Base-by-base conservation (phyloP, 768 basidiomycete species). In the Lyophyllum shimeji region DNA sequence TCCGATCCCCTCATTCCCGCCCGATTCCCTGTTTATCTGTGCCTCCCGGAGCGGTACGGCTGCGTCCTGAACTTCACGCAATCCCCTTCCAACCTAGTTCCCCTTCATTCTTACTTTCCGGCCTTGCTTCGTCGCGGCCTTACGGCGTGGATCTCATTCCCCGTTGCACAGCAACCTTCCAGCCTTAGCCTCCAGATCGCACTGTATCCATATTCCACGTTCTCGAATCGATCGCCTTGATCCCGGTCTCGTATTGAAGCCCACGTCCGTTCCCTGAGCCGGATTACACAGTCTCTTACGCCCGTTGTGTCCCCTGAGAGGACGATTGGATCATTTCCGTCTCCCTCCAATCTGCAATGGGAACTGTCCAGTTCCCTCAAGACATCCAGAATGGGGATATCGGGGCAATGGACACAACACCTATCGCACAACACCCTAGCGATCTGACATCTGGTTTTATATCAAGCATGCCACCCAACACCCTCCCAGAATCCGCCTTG, bases 361-460 rank as follows among this genome's bases (percentile, higher is more conserved):
- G 58, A 51, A 46, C 59, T 31, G 61, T 60, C 54, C 66, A 67
- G 45, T 75, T 71, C 63, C 70, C 71, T 61, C 70, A 68, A 68
- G 67, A 68, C 52, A 52, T 66, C 45, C 66, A 67, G 53, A 55
- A 63, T 53, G 60, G 54, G 57, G 67, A 65, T 47, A 60, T 64
- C 44, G 63, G 60, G 37, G 58, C 69, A 57, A 75, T 78, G 74
- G 75, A 74, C 61, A 72, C 71, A 31, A 65, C 69, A 37, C 70
- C 70, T 47, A 67, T 70, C 49, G 42, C 63, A 34, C 66, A 65
- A 44, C 65, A 60, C 50, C 64, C 61, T 29, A 60, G 69, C 50
- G 67, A 70, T 46, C 44, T 64, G 57, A 55, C 67, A 44, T 55
- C 67, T 50, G 57, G 52, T 39, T 68, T 69, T 46, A 52, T 67